phyloP scores from a whole-genome alignment of 2,329 filamentous ascomycete genomes.

The Hypoxylon sp. region DNA sequence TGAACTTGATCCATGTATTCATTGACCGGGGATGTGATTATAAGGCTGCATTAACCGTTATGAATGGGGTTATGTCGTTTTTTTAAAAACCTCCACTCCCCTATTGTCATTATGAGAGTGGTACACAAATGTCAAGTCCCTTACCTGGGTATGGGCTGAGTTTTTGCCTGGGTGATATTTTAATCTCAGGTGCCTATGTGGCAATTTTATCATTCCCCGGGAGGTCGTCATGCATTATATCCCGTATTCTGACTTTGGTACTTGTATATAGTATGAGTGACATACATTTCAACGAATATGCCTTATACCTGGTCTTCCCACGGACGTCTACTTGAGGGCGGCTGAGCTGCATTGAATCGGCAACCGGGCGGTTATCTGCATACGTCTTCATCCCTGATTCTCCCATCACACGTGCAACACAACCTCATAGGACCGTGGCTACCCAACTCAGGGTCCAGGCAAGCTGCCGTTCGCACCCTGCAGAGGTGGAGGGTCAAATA shows the following conservation, averaged over 20 bases:
- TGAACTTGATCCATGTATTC: background rate
- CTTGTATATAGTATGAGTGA: background rate
- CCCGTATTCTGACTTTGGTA: background rate
- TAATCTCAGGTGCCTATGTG: background rate
- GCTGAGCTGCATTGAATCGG: slow-evolving; percentile 40
- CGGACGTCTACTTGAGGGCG: slow-evolving; percentile 13
- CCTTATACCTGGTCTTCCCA: background rate
- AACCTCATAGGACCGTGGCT: slow-evolving; percentile 22
- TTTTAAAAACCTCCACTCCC: background rate
- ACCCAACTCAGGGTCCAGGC: slow-evolving; percentile 27
- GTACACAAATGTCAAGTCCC: background rate
- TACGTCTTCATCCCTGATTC: slow-evolving; percentile 37
- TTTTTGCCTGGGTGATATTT: background rate
- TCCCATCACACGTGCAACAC: slow-evolving; percentile 39
- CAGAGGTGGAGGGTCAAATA: slow-evolving; percentile 41
- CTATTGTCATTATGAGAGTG: background rate
- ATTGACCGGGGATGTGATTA: background rate
- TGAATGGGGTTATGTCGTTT: background rate
- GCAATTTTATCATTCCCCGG: background rate
- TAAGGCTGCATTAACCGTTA: background rate
- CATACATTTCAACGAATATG: background rate
- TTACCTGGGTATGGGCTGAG: background rate
- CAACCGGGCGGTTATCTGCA: slow-evolving; percentile 41
- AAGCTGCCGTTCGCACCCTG: slow-evolving; percentile 27
- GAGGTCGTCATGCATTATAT: background rate